A percentile compares a stretch with the other conserved stretches of the same genome.
Conservation (phyloP, 805 yeast species). For the Torulaspora delbrueckii region DNA sequence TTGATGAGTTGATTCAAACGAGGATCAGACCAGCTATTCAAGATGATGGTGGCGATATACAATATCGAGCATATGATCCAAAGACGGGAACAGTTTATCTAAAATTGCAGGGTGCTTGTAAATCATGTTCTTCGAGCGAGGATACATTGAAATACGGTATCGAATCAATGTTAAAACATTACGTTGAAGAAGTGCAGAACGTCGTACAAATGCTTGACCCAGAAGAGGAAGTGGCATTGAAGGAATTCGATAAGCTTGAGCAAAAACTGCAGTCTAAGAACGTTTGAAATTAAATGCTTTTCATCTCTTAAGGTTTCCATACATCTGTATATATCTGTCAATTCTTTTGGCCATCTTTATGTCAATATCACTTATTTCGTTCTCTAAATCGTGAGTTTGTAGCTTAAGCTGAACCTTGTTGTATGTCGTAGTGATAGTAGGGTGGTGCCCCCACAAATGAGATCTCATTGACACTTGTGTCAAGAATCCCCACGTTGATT, state of each 20-base stretch:
- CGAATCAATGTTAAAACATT: conserved; percentile 94
- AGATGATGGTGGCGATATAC: conserved; percentile 98
- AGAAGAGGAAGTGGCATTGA: conserved; percentile 65
- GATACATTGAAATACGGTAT: conserved; percentile 94
- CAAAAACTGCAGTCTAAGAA: conserved; percentile 39
- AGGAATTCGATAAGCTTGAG: conserved; percentile 83
- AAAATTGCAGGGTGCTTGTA: conserved; percentile 92
- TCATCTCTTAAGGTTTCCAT: neutral
- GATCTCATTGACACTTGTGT: conserved; percentile 53
- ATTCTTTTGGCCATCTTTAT: conserved; percentile 50
- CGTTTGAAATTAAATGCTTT: neutral
- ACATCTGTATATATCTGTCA: conserved; percentile 34
- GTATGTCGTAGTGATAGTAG: conserved; percentile 60
- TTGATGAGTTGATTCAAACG: conserved; percentile 87
- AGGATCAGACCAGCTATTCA: conserved; percentile 96
- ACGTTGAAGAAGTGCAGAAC: conserved; percentile 88
- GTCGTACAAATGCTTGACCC: conserved; percentile 87
- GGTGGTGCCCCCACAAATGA: conserved; percentile 63
- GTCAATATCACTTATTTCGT: conserved; percentile 48
- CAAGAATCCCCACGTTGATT: conserved; percentile 63
- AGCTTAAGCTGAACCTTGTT: conserved; percentile 50
- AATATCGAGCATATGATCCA: conserved; percentile 78
- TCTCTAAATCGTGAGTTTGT: conserved; percentile 60
- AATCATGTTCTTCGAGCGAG: conserved; percentile 84
- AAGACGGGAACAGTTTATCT: conserved; percentile 83